These are phyloP conservation scores for Eruca vesicaria DNA, from an alignment of 441 rosid species.

Conservation along the genomic window DNA sequence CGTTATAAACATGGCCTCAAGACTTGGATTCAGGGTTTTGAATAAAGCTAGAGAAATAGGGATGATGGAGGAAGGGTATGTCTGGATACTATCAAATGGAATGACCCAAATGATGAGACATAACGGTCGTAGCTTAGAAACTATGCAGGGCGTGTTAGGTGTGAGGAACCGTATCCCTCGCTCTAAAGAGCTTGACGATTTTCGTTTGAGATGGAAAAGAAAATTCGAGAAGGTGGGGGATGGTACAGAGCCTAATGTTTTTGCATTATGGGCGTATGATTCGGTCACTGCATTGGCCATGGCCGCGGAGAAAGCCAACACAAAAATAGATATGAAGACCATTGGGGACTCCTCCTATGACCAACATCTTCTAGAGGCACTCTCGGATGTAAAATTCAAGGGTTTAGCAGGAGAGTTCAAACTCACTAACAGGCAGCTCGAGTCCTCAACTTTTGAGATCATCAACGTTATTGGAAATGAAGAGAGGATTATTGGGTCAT, in stretches of 20 bases:
- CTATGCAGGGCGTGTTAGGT: constrained; percentile 42
- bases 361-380: constrained; percentile 10
- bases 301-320: constrained; percentile 36
- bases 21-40: constrained; percentile 32
- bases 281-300: constrained; percentile 41
- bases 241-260: constrained; percentile 16
- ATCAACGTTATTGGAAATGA: constrained; percentile 34
- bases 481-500: constrained; percentile 36
- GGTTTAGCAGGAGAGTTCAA: constrained; percentile 38
- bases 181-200: constrained; percentile 27
- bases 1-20: constrained; percentile 38
- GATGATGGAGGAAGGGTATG: constrained; percentile 49
- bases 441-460: constrained; percentile 35
- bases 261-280: constrained; percentile 53
- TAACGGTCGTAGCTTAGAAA: constrained; percentile 2
- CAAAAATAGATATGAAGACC: constrained; percentile 6
- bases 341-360: constrained; percentile 23
- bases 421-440: constrained; percentile 27
- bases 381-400: constrained; percentile 26
- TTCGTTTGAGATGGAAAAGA: constrained; percentile 32
- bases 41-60: constrained; percentile 27
- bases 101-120: constrained; percentile 27
- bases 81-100: constrained; percentile 46
- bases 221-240: not conserved
- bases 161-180: constrained; percentile 22